A percentile compares a stretch with the other conserved stretches of the same genome.
phyloP scores from a whole-genome alignment of 2,329 filamentous ascomycete genomes.

The Parafenestella ontariensis region DNA sequence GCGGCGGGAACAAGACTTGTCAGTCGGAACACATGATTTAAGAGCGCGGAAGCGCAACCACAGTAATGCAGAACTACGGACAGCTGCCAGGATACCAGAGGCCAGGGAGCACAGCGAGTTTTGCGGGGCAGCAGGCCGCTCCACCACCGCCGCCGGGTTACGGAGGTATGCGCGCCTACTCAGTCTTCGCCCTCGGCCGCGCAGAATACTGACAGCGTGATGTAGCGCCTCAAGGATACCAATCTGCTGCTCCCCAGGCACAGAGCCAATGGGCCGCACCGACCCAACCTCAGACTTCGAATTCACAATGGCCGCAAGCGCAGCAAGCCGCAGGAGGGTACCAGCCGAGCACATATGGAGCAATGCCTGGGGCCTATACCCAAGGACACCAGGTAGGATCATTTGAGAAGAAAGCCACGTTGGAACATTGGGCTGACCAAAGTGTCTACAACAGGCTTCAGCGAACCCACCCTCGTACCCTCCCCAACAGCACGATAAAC shows the following conservation, averaged over 20 bases:
- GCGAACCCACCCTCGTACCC: conserved; percentile 23
- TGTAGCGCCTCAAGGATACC: conserved; percentile 30
- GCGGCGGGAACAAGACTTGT: conserved; percentile 1
- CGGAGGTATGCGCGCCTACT: conserved; percentile 28
- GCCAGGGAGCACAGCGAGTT: conserved; percentile 41
- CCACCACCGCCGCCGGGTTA: conserved; percentile 34
- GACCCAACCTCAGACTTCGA: conserved; percentile 22
- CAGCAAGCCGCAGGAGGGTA: conserved; percentile 34
- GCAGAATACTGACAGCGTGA: conserved; percentile 1
- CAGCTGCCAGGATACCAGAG: conserved; percentile 37
- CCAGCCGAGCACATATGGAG: conserved; percentile 44
- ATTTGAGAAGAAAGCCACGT: background rate
- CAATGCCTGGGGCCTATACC: conserved; percentile 35
- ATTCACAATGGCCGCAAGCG: conserved; percentile 32
- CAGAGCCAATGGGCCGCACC: conserved; percentile 43
- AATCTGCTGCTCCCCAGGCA: conserved; percentile 27
- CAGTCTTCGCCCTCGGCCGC: background rate
- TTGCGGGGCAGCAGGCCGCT: conserved; percentile 28
- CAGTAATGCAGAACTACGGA: conserved; percentile 43
- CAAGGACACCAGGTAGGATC: conserved; percentile 25
- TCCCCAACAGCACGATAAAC: conserved; percentile 36
- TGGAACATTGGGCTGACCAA: background rate
- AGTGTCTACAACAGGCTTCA: conserved; percentile 5
- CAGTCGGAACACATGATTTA: background rate
- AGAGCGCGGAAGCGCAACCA: background rate